Base-by-base conservation (phyloP, 345 rosid genomes). In the Rhizophora mangle region DNA sequence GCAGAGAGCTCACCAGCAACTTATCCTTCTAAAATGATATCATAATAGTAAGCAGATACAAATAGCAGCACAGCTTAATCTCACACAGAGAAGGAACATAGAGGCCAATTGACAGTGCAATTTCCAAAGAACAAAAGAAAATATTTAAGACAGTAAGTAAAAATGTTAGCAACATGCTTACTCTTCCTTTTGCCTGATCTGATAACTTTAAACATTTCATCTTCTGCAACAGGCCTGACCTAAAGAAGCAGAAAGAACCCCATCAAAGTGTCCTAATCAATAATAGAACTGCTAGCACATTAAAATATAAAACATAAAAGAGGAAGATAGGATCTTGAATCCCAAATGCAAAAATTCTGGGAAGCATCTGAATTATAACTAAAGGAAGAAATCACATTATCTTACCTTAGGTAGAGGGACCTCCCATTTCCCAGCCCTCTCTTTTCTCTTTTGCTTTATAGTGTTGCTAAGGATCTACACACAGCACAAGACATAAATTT, bases 181-280 rank as follows among this genome's bases (percentile, higher is more conserved):
- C 98, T 89, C 74, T 84, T 94, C 47, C 97, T 67, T 78, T 94
- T 94, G 22, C 99, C 99, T 31, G 97, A 59, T 67, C 97, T 82
- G 71, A 94, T 60, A 66, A 94, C 97, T 85, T 88, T 89, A 69
- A 94, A 91, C 97, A 94, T 91, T 74, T 94, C 99, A 78, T 95
- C 99, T 79, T 95, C 99, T 20, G 99, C 99, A 16, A 95, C 96
- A 18, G 97, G 99, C 81, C 99, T 89, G 20, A 92, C 98, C 98
- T 95, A 81, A 36, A 84, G 63, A 56, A 51, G 57, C 31, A 43
- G 60, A 55, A 64, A 62, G 20, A 43, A 36, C 26, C 68, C 56
- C 36, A 76, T 75, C 39, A 53, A 24, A 29, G 6, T n/a, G n/a
- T 52, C 53, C 36, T 62, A 67, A 60, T 15, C 27, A 46, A 19